These are phyloP conservation scores for Ceratonia siliqua DNA, from an alignment of 306 rosid genomes.

Conservation along the genomic window DNA sequence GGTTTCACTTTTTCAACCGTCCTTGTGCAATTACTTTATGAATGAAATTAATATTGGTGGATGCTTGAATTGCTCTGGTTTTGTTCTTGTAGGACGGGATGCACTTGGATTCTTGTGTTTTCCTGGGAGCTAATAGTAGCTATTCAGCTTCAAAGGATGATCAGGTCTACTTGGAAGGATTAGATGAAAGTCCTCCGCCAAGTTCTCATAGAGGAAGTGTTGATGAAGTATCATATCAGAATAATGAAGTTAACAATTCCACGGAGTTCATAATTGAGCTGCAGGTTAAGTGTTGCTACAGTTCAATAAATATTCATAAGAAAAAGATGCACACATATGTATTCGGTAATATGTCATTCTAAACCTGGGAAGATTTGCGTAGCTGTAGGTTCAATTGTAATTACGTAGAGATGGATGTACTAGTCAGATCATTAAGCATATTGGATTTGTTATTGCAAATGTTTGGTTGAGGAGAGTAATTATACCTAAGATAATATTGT, in stretches of 20 bases:
- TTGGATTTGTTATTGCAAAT: neutral
- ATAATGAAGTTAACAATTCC: constrained; percentile 41
- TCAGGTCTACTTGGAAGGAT: constrained; percentile 61
- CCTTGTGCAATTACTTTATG: neutral
- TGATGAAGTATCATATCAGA: constrained; percentile 45
- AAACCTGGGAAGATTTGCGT: neutral
- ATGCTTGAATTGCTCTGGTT: constrained; percentile 24
- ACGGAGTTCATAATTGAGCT: constrained; percentile 71
- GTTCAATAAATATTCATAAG: constrained; percentile 3
- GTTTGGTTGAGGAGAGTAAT: neutral
- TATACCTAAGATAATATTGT: constrained; percentile 3
- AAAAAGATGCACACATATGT: neutral
- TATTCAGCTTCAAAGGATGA: constrained; percentile 76
- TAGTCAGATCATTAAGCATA: neutral
- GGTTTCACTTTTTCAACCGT: constrained; percentile 44
- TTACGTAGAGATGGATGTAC: neutral
- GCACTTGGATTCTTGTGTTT: constrained; percentile 84
- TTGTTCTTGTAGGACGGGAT: constrained; percentile 64
- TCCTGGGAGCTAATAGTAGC: constrained; percentile 84
- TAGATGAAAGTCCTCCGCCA: constrained; percentile 41
- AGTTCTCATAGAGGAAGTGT: constrained; percentile 42
- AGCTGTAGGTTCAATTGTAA: neutral
- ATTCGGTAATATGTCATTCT: neutral
- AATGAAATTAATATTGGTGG: neutral
- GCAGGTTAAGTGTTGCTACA: constrained; percentile 59